Evolutionary conservation across 2,329 filamentous ascomycete species (phyloP).

Genomic region (Phialophora verrucosa): DNA sequence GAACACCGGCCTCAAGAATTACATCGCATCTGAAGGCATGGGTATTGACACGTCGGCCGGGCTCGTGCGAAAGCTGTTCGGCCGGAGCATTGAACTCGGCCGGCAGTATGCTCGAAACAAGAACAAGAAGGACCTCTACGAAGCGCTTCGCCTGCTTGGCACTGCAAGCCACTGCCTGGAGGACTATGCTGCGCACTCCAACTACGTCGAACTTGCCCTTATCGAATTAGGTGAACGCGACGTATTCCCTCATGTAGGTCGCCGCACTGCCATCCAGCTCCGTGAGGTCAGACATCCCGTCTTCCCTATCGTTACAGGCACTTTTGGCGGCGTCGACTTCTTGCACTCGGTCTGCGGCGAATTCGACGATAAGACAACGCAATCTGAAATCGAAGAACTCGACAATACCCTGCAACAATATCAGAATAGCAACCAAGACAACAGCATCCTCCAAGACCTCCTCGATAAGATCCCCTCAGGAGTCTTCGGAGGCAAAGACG

Average conservation of each 20-base stretch:
- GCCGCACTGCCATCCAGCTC: constrained; percentile 72
- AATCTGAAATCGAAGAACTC: constrained; percentile 87
- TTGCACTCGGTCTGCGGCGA: constrained; percentile 81
- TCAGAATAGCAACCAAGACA: constrained; percentile 61
- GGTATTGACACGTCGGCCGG: constrained; percentile 81
- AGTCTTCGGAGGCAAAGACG: constrained; percentile 75
- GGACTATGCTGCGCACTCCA: constrained; percentile 92
- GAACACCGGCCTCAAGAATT: constrained; percentile 82
- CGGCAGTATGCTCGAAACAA: constrained; percentile 70
- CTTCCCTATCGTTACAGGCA: constrained; percentile 86
- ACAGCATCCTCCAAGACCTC: constrained; percentile 75
- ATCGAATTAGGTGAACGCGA: constrained; percentile 82
- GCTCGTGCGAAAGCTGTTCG: constrained; percentile 76
- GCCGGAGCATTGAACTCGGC: constrained; percentile 76
- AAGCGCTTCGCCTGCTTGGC: constrained; percentile 83
- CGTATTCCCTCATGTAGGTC: constrained; percentile 86
- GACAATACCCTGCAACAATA: constrained; percentile 76
- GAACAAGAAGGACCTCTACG: constrained; percentile 79
- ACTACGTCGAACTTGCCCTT: constrained; percentile 86
- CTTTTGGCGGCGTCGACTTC: constrained; percentile 94
- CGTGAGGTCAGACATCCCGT: constrained; percentile 69
- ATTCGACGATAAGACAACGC: constrained; percentile 85
- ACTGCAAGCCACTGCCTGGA: constrained; percentile 90
- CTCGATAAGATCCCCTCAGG: constrained; percentile 81
- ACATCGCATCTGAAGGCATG: constrained; percentile 83